Evolutionary conservation across 2,329 filamentous ascomycete genomes (phyloP).

Genomic region (Fulvia fulva): DNA sequence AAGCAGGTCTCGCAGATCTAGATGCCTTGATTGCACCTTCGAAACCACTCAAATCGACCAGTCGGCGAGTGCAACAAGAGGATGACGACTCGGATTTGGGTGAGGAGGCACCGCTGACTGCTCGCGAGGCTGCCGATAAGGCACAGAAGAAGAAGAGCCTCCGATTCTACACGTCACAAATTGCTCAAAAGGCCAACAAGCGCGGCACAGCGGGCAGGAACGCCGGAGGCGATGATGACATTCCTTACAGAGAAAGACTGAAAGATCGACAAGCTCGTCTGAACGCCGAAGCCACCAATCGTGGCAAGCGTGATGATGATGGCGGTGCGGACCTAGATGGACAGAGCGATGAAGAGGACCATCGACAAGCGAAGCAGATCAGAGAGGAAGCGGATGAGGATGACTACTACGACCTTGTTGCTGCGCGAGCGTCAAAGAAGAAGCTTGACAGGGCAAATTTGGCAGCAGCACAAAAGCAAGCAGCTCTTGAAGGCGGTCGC

Average conservation of each 20-base stretch:
- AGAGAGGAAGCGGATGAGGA: conserved; percentile 52
- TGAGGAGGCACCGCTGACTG: conserved; percentile 77
- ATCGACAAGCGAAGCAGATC: conserved; percentile 51
- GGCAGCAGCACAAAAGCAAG: conserved; percentile 53
- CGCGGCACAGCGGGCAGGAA: conserved; percentile 69
- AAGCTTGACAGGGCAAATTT: conserved; percentile 73
- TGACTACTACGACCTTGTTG: conserved; percentile 88
- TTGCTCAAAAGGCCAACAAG: conserved; percentile 89
- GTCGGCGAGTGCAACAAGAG: conserved; percentile 28
- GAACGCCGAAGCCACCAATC: conserved; percentile 80
- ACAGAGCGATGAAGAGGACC: conserved; percentile 64
- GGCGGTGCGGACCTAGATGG: conserved; percentile 66
- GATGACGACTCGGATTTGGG: conserved; percentile 84
- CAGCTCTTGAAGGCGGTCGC: conserved; percentile 54
- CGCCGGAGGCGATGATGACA: conserved; percentile 73
- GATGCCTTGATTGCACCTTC: conserved; percentile 55
- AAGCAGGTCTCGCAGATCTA: conserved; percentile 71
- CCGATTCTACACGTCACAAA: conserved; percentile 97
- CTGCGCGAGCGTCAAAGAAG: conserved; percentile 58
- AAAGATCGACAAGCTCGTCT: conserved; percentile 81
- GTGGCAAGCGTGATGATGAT: conserved; percentile 62
- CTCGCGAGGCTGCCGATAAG: conserved; percentile 78
- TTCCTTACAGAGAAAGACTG: conserved; percentile 84
- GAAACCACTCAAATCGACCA: conserved; percentile 13
- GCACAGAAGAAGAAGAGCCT: conserved; percentile 84